Evolutionary conservation across 2,329 filamentous ascomycete genomes (phyloP), one percentile per base, ranked within the genome.

Genomic region (Claviceps monticola): DNA sequence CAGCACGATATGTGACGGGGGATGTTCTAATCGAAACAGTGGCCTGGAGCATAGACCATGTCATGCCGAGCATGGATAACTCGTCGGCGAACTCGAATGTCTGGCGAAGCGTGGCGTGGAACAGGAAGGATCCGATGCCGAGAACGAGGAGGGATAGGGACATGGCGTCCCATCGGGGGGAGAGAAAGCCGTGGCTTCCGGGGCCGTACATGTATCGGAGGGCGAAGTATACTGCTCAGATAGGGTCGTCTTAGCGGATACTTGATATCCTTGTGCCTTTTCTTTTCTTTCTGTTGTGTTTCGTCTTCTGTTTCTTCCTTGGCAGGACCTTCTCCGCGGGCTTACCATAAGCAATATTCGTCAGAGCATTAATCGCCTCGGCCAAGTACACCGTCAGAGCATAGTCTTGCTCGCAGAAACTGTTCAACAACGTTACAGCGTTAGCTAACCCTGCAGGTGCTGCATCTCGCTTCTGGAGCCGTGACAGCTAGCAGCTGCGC

Each of bases 21-120:
- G 71, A 62, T 26, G 73, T 70, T 45, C 71, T 66, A 38, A 69
- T 66, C 11, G 71, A 72, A 51, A 71, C 68, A 3, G 74, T 62
- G 48, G 72, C 71, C 47, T 78, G 74, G 4, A 80, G 65, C 51
- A 80, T 68, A 0, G 74, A 67, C 54, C 72, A 74, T 21, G 70
- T 71, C 5, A 79, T 68, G 11, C 75, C 62, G 37, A 80, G 70
- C 78, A 80, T 80, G 51, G 75, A 74, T n/a, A 80, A 64, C 57
- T 82, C 78, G 56, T 81, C 78, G 55, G 69, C 71, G 53, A 71
- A 72, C 55, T 74, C 67, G 5, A 70, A 59, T 1, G 59, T 59
- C 48, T 71, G 69, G 50, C 65, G 70, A 21, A 74, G 64, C 7
- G 69, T 68, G 36, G 70, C 71, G 56, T 75, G 73, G 57, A 70